phyloP scores from a whole-genome alignment of 306 rosid genomes.

The Ziziphus jujuba region DNA sequence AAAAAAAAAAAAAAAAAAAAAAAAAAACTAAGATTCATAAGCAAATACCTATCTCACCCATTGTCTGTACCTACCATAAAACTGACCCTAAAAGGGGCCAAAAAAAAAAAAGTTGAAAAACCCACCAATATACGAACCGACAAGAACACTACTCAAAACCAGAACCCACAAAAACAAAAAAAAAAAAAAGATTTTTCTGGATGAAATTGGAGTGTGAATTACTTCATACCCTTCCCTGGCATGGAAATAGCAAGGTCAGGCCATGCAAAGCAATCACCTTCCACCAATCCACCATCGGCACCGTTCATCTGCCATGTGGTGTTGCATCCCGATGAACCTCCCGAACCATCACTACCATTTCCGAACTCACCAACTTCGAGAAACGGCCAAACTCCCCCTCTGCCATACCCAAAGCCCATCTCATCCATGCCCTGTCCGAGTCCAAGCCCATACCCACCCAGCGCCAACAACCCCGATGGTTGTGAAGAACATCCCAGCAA shows the following conservation, averaged over 20 bases:
- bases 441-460: slow-evolving; percentile 35
- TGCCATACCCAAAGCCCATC: slow-evolving; percentile 33
- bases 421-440: slow-evolving; percentile 29
- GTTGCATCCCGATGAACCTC: slow-evolving; percentile 27
- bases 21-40: neutral
- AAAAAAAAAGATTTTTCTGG: neutral
- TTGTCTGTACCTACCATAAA: too few relatives aligned
- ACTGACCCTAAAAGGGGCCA: neutral
- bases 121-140: neutral
- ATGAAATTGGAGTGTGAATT: neutral
- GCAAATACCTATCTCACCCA: neutral
- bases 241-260: slow-evolving; percentile 45
- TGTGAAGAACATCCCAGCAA: slow-evolving; percentile 31
- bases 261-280: slow-evolving; percentile 36
- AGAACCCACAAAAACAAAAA: neutral
- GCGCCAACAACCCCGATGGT: slow-evolving; percentile 25
- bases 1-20: too few relatives aligned
- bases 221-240: slow-evolving; percentile 32
- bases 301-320: slow-evolving; percentile 40
- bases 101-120: neutral
- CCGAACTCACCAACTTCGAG: slow-evolving; percentile 28
- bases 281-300: slow-evolving; percentile 21
- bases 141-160: neutral
- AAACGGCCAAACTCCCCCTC: slow-evolving; percentile 31
- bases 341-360: slow-evolving; percentile 12